Evolutionary conservation across 495 filamentous ascomycete species (phyloP).

Genomic region (Letharia lupina): DNA sequence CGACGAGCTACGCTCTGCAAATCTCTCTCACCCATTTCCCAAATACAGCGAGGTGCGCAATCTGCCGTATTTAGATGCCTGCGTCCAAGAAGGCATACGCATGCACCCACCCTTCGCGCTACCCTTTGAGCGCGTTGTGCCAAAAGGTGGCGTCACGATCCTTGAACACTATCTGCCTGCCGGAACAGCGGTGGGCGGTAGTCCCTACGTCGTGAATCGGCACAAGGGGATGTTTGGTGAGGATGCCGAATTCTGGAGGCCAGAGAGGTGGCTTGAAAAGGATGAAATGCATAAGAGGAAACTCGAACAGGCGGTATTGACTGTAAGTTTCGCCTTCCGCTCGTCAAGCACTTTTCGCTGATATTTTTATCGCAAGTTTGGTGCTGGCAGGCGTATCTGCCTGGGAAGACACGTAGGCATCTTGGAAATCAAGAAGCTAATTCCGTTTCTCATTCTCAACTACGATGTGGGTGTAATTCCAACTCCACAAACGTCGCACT

Average conservation of each 20-base stretch:
- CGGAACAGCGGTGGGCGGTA: slow-evolving; percentile 16
- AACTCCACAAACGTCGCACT: too few species aligned
- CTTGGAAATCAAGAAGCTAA: slow-evolving; percentile 28
- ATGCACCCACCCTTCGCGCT: slow-evolving; percentile 36
- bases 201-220: slow-evolving; percentile 16
- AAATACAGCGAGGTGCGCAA: slow-evolving; percentile 26
- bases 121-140: slow-evolving; percentile 36
- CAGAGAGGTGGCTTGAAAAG: slow-evolving; percentile 27
- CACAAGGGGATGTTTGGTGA: slow-evolving; percentile 25
- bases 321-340: slow-evolving; percentile 17
- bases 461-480: slow-evolving; percentile 11
- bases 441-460: slow-evolving; percentile 22
- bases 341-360: slow-evolving; percentile 3
- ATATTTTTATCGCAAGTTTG: slow-evolving; percentile 24
- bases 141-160: slow-evolving; percentile 26
- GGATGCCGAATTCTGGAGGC: slow-evolving; percentile 27
- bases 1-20: slow-evolving; percentile 24
- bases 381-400: slow-evolving; percentile 27
- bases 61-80: slow-evolving; percentile 33
- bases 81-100: slow-evolving; percentile 26
- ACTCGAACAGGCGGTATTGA: slow-evolving; percentile 23
- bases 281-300: slow-evolving; percentile 12
- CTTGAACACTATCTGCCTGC: slow-evolving; percentile 8
- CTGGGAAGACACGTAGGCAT: slow-evolving; percentile 26
- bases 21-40: slow-evolving; percentile 14